Evolutionary conservation across 805 yeast genomes (phyloP), one percentile per base, ranked within the genome.

Genomic region (Tetrapisispora pingtungensis): DNA sequence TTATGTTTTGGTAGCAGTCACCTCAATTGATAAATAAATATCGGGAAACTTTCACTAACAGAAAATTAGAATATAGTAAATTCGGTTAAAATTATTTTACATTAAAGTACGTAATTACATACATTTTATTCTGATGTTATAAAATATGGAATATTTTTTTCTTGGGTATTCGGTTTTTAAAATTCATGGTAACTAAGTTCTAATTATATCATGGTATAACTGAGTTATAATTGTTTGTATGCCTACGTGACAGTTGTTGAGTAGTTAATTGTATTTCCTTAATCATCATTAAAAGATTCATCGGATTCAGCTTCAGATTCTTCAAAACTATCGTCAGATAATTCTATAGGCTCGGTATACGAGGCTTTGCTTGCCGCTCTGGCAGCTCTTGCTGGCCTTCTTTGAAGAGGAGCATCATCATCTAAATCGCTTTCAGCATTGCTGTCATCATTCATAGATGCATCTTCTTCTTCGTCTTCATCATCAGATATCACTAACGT

Each of bases 301-400:
- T 55, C 59, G 6, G 55, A 51, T 13, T 36, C 46, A n/a, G 31
- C 50, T 12, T 43, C 47, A 3, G 36, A 50, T 32, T 53, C 58
- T 15, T 52, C 40, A 28, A 56, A 54, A 36, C 61, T 54, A 37
- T 58, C 59, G 32, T 59, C 64, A 0, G 64, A 57, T 13, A 56
- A 40, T 26, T 55, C 58, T 7, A 56, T 41, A 15, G 47, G 34
- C 24, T 55, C 59, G 3, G 36, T 38, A 36, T 58, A 54, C 1
- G 53, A 40, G 19, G 45, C 48, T 20, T 44, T 41, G 4, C 50
- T 24, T 1, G 52, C 28, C 12, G 54, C 43, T 40, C 66, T 53
- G 5, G 55, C 24, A 10, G 52, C 30, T 22, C 62, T 51, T 31
- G 48, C 50, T 27, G 52, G 49, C 43, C 53, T 50, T 33, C 53